These are phyloP conservation scores for Infundibulicybe gibba DNA, from an alignment of 768 basidiomycete genomes.

Conservation along the genomic window DNA sequence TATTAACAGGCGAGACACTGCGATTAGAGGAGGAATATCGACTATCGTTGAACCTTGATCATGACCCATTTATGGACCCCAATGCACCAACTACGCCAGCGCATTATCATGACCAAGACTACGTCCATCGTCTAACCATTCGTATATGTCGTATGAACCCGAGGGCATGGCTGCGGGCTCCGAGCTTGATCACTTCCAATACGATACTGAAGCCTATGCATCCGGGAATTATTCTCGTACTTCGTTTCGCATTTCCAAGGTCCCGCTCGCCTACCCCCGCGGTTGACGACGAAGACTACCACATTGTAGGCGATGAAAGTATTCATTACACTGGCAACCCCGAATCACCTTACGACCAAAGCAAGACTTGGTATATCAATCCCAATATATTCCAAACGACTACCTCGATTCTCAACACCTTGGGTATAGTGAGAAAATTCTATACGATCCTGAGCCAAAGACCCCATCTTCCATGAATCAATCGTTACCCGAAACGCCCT, in stretches of 20 bases:
- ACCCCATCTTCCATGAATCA: slow-evolving; percentile 36
- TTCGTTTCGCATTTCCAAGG: slow-evolving; percentile 45
- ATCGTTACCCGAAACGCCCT: slow-evolving; percentile 46
- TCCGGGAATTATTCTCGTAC: slow-evolving; percentile 73
- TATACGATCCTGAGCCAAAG: slow-evolving; percentile 39
- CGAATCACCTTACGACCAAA: slow-evolving; percentile 28
- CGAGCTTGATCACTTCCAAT: slow-evolving; percentile 54
- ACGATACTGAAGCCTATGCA: slow-evolving; percentile 64
- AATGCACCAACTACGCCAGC: slow-evolving; percentile 7
- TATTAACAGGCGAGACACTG: slow-evolving; percentile 63
- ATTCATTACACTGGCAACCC: slow-evolving; percentile 49
- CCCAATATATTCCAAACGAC: slow-evolving; percentile 13
- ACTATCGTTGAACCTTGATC: slow-evolving; percentile 18
- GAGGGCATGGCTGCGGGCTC: slow-evolving; percentile 24
- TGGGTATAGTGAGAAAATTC: slow-evolving; percentile 23
- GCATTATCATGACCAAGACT: slow-evolving; percentile 19
- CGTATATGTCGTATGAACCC: slow-evolving; percentile 20
- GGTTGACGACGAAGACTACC: slow-evolving; percentile 70
- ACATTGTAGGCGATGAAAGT: slow-evolving; percentile 51
- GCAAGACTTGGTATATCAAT: slow-evolving; percentile 29
- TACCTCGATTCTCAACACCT: slow-evolving; percentile 13
- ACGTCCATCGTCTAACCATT: slow-evolving; percentile 14
- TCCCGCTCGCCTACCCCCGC: slow-evolving; percentile 79
- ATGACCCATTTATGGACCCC: slow-evolving; percentile 20
- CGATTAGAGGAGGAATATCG: slow-evolving; percentile 39